These are phyloP conservation scores for Mortierella claussenii DNA, from an alignment of 192 early-diverging fungal species.

Conservation along the genomic window DNA sequence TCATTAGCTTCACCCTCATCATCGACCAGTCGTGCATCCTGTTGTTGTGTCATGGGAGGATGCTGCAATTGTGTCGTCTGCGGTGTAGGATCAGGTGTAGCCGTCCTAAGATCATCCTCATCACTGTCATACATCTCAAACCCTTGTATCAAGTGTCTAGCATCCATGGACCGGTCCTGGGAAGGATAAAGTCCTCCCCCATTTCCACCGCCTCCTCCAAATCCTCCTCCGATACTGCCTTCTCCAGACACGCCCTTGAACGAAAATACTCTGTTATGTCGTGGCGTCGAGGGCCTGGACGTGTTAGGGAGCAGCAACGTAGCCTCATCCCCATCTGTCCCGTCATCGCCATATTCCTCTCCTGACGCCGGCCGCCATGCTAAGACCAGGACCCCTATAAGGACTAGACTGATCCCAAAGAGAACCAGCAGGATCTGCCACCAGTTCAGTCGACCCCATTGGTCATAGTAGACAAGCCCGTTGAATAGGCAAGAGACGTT, in stretches of 20 bases:
- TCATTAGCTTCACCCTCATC: neutral
- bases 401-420: constrained; percentile 70
- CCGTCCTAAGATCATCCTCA: constrained; percentile 23
- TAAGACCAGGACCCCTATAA: constrained; percentile 72
- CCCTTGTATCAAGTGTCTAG: constrained; percentile 33
- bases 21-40: constrained; percentile 7
- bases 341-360: constrained; percentile 23
- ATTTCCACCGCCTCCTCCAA: constrained; percentile 1
- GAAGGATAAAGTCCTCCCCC: too few relatives aligned
- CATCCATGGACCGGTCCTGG: constrained; percentile 27
- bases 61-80: too few relatives aligned
- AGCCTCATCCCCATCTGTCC: constrained; percentile 22
- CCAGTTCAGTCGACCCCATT: constrained; percentile 68
- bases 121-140: constrained; percentile 53
- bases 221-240: neutral
- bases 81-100: neutral
- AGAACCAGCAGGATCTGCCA: constrained; percentile 74
- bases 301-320: constrained; percentile 34
- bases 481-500: constrained; percentile 79
- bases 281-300: constrained; percentile 26
- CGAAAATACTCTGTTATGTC: constrained; percentile 24
- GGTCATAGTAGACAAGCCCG: constrained; percentile 84
- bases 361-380: constrained; percentile 60
- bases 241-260: constrained; percentile 27
- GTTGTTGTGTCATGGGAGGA: too few relatives aligned